A percentile compares a stretch with the other conserved stretches of the same genome.
Conservation (phyloP, 306 rosid genomes). For the Psophocarpus tetragonolobus region DNA sequence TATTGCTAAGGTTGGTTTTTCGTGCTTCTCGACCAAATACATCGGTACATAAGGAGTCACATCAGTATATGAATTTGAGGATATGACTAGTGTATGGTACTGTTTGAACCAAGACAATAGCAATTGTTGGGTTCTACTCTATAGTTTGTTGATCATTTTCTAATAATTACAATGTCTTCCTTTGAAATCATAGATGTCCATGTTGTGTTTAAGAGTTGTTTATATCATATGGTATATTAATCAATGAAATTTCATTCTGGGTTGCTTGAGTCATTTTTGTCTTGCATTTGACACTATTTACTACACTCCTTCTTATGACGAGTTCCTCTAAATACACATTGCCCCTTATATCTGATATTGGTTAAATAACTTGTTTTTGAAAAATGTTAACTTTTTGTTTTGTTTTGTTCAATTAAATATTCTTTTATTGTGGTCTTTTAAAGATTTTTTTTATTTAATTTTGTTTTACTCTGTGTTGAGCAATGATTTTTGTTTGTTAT, state of each 20-base stretch:
- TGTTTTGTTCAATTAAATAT: too few relatives aligned
- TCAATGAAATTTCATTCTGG: neutral
- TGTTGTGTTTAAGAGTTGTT: neutral
- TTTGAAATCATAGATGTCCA: neutral
- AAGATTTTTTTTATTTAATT: too few relatives aligned
- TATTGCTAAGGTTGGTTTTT: conserved; percentile 9
- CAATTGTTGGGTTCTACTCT: neutral
- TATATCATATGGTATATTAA: neutral
- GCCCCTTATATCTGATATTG: neutral
- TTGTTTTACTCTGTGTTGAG: too few relatives aligned
- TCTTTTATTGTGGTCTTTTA: too few relatives aligned
- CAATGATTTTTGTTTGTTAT: too few relatives aligned
- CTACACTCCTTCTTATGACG: neutral
- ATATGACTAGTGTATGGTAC: neutral
- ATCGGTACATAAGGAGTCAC: neutral
- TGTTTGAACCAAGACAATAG: neutral
- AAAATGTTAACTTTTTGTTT: too few relatives aligned
- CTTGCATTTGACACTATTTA: neutral
- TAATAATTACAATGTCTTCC: neutral
- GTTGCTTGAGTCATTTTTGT: neutral
- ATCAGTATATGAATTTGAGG: neutral
- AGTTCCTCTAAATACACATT: neutral
- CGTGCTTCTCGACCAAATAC: neutral
- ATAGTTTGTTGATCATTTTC: neutral
- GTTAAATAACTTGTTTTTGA: too few relatives aligned